A percentile compares a stretch with the other conserved stretches of the same genome.
Evolutionary conservation across 108 stramenopile species (phyloP).

Genomic region (Pelagomonas calceolata): DNA sequence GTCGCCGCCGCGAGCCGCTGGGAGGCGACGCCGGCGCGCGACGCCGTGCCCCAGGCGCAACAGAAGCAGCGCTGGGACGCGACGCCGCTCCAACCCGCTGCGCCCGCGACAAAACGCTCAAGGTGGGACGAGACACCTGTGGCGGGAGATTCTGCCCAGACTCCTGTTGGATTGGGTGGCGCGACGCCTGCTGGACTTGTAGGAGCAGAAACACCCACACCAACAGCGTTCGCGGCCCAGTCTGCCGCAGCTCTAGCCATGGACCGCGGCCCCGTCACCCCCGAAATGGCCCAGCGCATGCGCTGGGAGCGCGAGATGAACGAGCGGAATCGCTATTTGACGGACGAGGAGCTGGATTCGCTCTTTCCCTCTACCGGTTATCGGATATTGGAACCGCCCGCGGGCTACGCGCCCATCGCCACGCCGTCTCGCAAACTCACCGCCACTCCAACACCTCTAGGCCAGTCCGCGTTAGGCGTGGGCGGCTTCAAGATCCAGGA

Average conservation of each 20-base stretch:
- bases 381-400: constrained; percentile 69
- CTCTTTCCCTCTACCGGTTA: constrained; percentile 83
- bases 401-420: constrained; percentile 72
- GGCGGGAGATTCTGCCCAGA: constrained; percentile 21
- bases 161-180: constrained; percentile 28
- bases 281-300: constrained; percentile 66
- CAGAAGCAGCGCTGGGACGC: constrained; percentile 21
- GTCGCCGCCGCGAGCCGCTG: constrained; percentile 65
- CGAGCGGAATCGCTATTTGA: constrained; percentile 85
- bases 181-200: constrained; percentile 27
- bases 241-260: constrained; percentile 14
- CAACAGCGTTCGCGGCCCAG: constrained; percentile 19
- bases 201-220: constrained; percentile 74
- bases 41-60: constrained; percentile 26
- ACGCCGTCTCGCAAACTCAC: constrained; percentile 75
- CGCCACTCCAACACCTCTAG: constrained; percentile 78
- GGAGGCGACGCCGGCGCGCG: constrained; percentile 72
- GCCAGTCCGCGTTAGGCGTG: constrained; percentile 30
- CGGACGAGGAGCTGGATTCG: constrained; percentile 87
- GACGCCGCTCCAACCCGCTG: constrained; percentile 35
- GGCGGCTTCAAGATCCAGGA: constrained; percentile 83
- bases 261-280: constrained; percentile 28
- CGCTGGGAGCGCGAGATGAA: constrained; percentile 84
- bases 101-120: constrained; percentile 17
- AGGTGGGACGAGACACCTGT: constrained; percentile 75